phyloP scores from a whole-genome alignment of 805 yeast genomes.

The Schwanniomyces polymorphus region DNA sequence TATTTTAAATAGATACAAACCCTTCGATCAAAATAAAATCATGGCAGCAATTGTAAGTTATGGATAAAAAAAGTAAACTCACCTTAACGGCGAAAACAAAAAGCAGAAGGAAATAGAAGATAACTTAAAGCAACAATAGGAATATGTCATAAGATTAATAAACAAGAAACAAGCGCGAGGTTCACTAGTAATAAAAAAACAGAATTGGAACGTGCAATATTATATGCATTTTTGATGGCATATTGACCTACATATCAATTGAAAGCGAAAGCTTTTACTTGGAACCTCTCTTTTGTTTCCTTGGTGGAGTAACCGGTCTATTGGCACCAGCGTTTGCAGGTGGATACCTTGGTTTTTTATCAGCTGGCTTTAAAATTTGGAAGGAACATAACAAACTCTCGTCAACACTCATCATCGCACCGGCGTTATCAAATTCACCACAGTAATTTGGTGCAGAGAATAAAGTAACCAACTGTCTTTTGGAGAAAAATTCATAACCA shows the following conservation, averaged over 20 bases:
- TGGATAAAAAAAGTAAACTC: not conserved
- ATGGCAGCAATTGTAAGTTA: not conserved
- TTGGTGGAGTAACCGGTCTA: conserved; percentile 60
- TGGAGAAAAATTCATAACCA: conserved; percentile 95
- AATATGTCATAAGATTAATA: not conserved
- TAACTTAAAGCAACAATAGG: not conserved
- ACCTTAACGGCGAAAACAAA: not conserved
- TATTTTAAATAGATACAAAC: not conserved
- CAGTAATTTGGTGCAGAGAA: conserved; percentile 98
- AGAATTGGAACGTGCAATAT: not conserved
- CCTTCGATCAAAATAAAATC: not conserved
- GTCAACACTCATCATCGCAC: conserved; percentile 99
- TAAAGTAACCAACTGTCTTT: conserved; percentile 92
- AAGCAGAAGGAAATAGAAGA: not conserved
- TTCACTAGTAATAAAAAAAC: not conserved
- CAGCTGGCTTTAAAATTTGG: conserved; percentile 97
- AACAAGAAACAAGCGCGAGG: not conserved
- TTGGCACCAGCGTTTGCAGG: conserved; percentile 43
- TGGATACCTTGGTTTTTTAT: conserved; percentile 77
- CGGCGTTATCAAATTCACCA: conserved; percentile 98
- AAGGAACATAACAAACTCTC: conserved; percentile 94
- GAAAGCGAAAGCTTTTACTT: conserved; percentile 27
- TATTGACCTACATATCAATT: not conserved
- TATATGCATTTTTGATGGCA: conserved; percentile 1
- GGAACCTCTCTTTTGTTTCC: conserved; percentile 53